phyloP scores from a whole-genome alignment of 2,329 filamentous ascomycete species.

The Sphaceloma murrayae region DNA sequence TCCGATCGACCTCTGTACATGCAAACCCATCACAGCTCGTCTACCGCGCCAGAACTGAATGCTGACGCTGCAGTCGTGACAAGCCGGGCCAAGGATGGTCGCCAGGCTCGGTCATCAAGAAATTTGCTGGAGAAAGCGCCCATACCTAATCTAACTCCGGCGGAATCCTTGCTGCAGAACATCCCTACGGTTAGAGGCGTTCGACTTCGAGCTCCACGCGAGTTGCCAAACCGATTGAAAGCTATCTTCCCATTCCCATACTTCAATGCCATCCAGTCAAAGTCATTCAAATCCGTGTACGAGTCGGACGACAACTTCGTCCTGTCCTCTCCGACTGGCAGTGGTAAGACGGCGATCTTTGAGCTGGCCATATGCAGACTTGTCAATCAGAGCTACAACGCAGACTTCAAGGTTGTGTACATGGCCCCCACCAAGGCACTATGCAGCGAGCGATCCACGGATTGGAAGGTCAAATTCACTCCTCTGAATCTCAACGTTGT shows the following conservation, averaged over 20 bases:
- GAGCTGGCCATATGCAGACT: constrained; percentile 74
- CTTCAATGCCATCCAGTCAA: constrained; percentile 78
- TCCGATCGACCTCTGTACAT: no score
- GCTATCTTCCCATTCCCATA: constrained; percentile 61
- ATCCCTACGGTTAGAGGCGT: constrained; percentile 49
- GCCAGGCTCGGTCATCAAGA: no score
- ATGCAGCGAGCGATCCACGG: constrained; percentile 64
- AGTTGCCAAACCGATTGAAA: constrained; percentile 60
- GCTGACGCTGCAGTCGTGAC: neutral
- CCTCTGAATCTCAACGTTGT: constrained; percentile 58
- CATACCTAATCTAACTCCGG: neutral
- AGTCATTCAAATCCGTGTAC: constrained; percentile 61
- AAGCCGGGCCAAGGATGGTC: neutral
- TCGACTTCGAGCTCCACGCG: constrained; percentile 47
- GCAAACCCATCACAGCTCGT: neutral
- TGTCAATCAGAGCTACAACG: constrained; percentile 46
- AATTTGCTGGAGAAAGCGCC: no score
- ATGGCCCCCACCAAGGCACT: constrained; percentile 77
- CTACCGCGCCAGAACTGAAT: no score
- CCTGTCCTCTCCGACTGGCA: constrained; percentile 71
- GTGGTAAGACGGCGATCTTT: constrained; percentile 73
- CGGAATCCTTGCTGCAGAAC: neutral
- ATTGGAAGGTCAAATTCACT: constrained; percentile 69
- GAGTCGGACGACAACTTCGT: constrained; percentile 65
- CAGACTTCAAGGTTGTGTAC: constrained; percentile 71